phyloP scores from a whole-genome alignment of 2,329 filamentous ascomycete species.

The Mycosphaerella sp. region DNA sequence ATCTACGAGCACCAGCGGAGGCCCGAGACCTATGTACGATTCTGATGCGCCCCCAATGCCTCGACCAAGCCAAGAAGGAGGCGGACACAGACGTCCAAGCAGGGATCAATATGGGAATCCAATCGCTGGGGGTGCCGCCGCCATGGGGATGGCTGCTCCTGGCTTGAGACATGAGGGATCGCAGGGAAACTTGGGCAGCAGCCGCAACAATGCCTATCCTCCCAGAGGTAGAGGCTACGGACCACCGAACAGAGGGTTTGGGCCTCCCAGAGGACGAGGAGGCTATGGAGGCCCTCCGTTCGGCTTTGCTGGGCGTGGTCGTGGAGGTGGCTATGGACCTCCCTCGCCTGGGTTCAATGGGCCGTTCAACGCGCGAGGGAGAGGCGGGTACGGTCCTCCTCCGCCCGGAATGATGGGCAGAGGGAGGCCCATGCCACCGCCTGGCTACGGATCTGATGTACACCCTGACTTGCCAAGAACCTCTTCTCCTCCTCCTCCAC shows the following conservation, averaged over 20 bases:
- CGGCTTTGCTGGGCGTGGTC: slow-evolving; percentile 37
- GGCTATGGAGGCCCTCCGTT: slow-evolving; percentile 40
- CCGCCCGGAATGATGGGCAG: slow-evolving; percentile 24
- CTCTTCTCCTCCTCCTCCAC: slow-evolving; percentile 17
- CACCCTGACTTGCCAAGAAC: slow-evolving; percentile 21
- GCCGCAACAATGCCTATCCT: slow-evolving; percentile 27
- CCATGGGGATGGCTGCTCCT: slow-evolving; percentile 29
- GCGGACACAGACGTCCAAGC: slow-evolving; percentile 34
- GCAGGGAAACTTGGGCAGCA: slow-evolving; percentile 40
- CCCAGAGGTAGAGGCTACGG: slow-evolving; percentile 29
- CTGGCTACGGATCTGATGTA: slow-evolving; percentile 26
- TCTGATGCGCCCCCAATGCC: slow-evolving; percentile 38
- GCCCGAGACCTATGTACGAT: slow-evolving; percentile 34
- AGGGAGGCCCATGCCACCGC: slow-evolving; percentile 25
- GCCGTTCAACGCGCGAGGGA: slow-evolving; percentile 25
- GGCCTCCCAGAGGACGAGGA: slow-evolving; percentile 46
- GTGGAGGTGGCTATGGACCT: slow-evolving; percentile 39
- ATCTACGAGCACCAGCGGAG: slow-evolving; percentile 32
- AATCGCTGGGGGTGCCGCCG: slow-evolving; percentile 33
- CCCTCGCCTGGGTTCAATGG: slow-evolving; percentile 27
- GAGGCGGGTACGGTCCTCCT: slow-evolving; percentile 24
- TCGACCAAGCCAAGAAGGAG: slow-evolving; percentile 26
- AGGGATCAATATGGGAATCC: slow-evolving; percentile 62
- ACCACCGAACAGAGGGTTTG: slow-evolving; percentile 38
- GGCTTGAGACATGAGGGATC: slow-evolving; percentile 45